Percentiles rank a stretch among this genome's conserved stretches.
phyloP scores from a whole-genome alignment of 192 early-diverging fungal genomes.

The Linnemannia schmuckeri region DNA sequence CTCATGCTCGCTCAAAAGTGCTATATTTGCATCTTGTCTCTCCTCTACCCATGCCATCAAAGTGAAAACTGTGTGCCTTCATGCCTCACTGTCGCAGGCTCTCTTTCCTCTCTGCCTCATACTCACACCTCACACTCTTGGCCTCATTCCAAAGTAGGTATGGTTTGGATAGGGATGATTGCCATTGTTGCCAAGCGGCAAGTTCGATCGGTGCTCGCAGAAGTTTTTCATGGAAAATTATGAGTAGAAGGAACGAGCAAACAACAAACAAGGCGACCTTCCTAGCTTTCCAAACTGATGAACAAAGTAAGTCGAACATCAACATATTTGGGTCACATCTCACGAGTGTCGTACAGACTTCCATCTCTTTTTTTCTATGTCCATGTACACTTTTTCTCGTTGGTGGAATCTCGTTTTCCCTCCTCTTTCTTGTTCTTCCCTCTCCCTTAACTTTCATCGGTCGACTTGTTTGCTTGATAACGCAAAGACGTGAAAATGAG shows the following conservation, averaged over 20 bases:
- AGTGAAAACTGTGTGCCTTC: neutral
- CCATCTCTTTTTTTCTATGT: neutral
- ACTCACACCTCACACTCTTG: too few species aligned
- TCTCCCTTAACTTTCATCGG: neutral
- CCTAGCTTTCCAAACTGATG: neutral
- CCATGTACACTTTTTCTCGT: too few species aligned
- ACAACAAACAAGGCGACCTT: neutral
- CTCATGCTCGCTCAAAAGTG: neutral
- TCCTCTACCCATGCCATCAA: neutral
- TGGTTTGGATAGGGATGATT: too few species aligned
- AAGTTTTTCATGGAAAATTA: neutral
- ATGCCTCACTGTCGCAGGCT: neutral
- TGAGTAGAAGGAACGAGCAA: neutral
- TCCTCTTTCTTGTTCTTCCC: neutral
- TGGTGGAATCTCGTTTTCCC: neutral
- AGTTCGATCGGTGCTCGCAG: neutral
- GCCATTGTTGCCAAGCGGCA: neutral
- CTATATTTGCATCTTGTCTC: neutral
- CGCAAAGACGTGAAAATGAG: neutral
- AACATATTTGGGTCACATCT: neutral
- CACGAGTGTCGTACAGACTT: neutral
- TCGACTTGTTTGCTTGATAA: neutral
- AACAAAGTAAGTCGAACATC: neutral
- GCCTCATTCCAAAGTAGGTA: neutral
- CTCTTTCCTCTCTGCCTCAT: neutral